phyloP scores from a whole-genome alignment of 1,139 yeast species.

The Candida sp. region DNA sequence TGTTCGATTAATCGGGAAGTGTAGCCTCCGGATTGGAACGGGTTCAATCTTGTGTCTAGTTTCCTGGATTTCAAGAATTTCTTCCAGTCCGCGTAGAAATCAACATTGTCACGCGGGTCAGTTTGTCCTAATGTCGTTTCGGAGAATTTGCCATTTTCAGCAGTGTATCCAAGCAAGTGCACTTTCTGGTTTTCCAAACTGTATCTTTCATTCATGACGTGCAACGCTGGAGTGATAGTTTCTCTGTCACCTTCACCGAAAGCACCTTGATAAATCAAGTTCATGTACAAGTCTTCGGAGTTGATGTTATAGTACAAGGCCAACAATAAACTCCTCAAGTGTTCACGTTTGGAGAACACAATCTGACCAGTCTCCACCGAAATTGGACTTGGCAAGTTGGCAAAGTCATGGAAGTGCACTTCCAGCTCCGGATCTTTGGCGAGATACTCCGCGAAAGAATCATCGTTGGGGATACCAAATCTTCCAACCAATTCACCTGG shows the following conservation, averaged over 20 bases:
- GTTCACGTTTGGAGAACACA: conserved; percentile 36
- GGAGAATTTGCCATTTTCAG: conserved; percentile 22
- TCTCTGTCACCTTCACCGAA: conserved; percentile 45
- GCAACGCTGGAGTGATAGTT: conserved; percentile 42
- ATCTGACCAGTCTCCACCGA: conserved; percentile 42
- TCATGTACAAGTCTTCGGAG: conserved; percentile 31
- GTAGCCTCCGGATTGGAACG: conserved; percentile 31
- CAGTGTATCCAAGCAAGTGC: conserved; percentile 29
- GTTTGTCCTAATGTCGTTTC: conserved; percentile 39
- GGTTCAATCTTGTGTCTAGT: conserved; percentile 34
- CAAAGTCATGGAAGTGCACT: conserved; percentile 37
- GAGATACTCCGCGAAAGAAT: conserved; percentile 23
- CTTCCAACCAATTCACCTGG: conserved; percentile 34
- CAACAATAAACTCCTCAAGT: conserved; percentile 31
- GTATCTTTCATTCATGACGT: conserved; percentile 39
- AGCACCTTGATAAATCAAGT: conserved; percentile 40
- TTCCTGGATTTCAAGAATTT: conserved; percentile 22
- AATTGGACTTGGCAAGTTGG: conserved; percentile 31
- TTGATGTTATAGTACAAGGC: conserved; percentile 37
- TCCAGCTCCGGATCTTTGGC: conserved; percentile 19
- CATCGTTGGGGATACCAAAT: conserved; percentile 33
- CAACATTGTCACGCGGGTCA: conserved; percentile 29
- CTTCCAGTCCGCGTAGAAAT: conserved; percentile 31
- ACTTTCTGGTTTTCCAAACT: conserved; percentile 27
- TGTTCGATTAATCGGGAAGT: conserved; percentile 25